phyloP scores from a whole-genome alignment of 768 basidiomycete species.

The Lentinus tigrinus region DNA sequence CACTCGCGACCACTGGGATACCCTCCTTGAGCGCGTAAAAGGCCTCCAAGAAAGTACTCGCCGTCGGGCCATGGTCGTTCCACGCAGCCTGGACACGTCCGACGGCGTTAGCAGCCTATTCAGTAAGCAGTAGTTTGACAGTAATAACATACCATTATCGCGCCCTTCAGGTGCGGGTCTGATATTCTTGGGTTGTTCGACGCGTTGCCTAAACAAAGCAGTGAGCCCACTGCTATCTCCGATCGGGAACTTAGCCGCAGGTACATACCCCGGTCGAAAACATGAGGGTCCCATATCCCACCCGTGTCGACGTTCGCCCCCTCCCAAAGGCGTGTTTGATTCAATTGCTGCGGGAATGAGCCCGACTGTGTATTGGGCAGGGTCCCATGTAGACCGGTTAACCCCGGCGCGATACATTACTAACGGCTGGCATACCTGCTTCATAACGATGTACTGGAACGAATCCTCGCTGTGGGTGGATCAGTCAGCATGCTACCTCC shows the following conservation, averaged over 20 bases:
- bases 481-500: conserved; percentile 3
- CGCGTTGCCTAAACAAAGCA: conserved; percentile 20
- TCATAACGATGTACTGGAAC: conserved; percentile 28
- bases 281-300: conserved; percentile 25
- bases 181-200: conserved; percentile 24
- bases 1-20: conserved; percentile 25
- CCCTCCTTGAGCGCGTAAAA: conserved; percentile 27
- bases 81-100: conserved; percentile 20
- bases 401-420: not conserved
- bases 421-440: conserved; percentile 13
- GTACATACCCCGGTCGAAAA: conserved; percentile 23
- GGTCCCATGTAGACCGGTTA: not conserved
- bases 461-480: conserved; percentile 21
- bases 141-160: conserved; percentile 23
- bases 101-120: not conserved
- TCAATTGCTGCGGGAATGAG: conserved; percentile 33
- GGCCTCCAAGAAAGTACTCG: conserved; percentile 26
- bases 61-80: conserved; percentile 30
- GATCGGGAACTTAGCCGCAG: not conserved
- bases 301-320: conserved; percentile 28
- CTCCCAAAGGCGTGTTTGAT: conserved; percentile 30
- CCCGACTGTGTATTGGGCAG: conserved; percentile 15
- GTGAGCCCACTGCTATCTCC: not conserved
- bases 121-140: not conserved
- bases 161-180: conserved; percentile 22